These are phyloP conservation scores for Paraconiothyrium brasiliense DNA, from an alignment of 2,329 filamentous ascomycete genomes.

Conservation along the genomic window DNA sequence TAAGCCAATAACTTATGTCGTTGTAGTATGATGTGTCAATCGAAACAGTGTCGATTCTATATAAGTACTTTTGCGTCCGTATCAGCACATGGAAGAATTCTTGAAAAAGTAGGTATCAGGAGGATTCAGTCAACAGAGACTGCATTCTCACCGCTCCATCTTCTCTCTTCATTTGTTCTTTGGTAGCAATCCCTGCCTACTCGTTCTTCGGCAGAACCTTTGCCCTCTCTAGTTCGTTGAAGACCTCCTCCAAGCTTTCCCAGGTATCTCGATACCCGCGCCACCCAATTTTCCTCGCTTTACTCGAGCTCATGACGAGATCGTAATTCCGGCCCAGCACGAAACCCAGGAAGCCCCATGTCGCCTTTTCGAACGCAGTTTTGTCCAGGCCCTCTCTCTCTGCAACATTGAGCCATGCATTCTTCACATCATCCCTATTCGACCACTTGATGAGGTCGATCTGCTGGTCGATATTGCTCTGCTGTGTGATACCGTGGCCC, in stretches of 20 bases:
- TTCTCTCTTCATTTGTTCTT: too few relatives aligned
- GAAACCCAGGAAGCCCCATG: constrained; percentile 57
- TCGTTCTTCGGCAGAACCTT: constrained; percentile 23
- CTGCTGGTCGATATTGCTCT: constrained; percentile 48
- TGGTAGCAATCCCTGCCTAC: not conserved
- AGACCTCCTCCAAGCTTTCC: constrained; percentile 50
- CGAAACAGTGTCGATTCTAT: too few relatives aligned
- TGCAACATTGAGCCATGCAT: constrained; percentile 51
- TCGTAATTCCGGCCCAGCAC: constrained; percentile 55
- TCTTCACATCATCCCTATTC: constrained; percentile 48
- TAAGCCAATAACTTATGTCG: too few relatives aligned
- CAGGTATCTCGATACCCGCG: constrained; percentile 50
- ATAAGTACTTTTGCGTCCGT: too few relatives aligned
- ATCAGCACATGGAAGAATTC: too few relatives aligned
- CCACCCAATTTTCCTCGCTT: constrained; percentile 58
- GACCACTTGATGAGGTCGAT: constrained; percentile 56
- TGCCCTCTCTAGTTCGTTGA: constrained; percentile 47
- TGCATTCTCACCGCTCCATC: too few relatives aligned
- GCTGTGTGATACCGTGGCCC: constrained; percentile 18
- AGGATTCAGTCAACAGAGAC: too few relatives aligned
- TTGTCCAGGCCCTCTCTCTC: constrained; percentile 50
- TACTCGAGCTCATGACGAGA: constrained; percentile 56
- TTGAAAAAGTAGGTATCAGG: too few relatives aligned
- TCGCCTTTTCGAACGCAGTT: constrained; percentile 54
- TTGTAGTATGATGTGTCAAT: too few relatives aligned